Evolutionary conservation across 306 rosid species (phyloP).

Genomic region (Prunus mira): DNA sequence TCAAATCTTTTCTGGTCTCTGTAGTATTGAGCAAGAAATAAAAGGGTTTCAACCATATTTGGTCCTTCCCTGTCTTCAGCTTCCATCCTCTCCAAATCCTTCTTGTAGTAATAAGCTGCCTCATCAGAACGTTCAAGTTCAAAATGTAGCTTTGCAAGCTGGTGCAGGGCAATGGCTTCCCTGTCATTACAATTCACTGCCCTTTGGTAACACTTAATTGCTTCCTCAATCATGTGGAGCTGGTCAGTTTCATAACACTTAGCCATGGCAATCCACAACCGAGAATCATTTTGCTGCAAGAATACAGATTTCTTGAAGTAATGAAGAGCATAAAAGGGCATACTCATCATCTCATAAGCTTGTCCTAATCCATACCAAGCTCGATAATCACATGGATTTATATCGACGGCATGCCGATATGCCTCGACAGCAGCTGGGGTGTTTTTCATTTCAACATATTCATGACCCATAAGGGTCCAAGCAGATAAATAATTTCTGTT

Average conservation of each 20-base stretch:
- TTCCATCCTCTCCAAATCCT: conserved; percentile 96
- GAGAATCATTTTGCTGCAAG: conserved; percentile 90
- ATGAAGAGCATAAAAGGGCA: conserved; percentile 93
- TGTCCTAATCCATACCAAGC: conserved; percentile 99
- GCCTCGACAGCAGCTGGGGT: conserved; percentile 98
- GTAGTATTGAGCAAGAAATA: conserved; percentile 72
- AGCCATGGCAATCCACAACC: conserved; percentile 98
- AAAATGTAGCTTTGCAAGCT: conserved; percentile 69
- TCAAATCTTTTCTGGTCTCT: conserved; percentile 54
- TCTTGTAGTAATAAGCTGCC: conserved; percentile 86
- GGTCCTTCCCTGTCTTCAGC: conserved; percentile 97
- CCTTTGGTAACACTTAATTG: conserved; percentile 85
- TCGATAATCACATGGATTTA: conserved; percentile 84
- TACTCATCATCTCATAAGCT: conserved; percentile 98
- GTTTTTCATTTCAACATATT: conserved; percentile 97
- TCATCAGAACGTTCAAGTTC: conserved; percentile 75
- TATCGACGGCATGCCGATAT: conserved; percentile 90
- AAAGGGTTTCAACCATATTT: conserved; percentile 83
- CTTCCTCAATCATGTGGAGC: conserved; percentile 83
- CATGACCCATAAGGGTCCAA: conserved; percentile 99
- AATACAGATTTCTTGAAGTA: conserved; percentile 89
- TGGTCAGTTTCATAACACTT: conserved; percentile 83
- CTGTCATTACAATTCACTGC: conserved; percentile 83
- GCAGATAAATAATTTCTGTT: conserved; percentile 91
- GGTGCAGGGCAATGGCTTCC: conserved; percentile 92